Conservation (phyloP, 495 filamentous ascomycete genomes). For the Hypomontagnella monticulosa region DNA sequence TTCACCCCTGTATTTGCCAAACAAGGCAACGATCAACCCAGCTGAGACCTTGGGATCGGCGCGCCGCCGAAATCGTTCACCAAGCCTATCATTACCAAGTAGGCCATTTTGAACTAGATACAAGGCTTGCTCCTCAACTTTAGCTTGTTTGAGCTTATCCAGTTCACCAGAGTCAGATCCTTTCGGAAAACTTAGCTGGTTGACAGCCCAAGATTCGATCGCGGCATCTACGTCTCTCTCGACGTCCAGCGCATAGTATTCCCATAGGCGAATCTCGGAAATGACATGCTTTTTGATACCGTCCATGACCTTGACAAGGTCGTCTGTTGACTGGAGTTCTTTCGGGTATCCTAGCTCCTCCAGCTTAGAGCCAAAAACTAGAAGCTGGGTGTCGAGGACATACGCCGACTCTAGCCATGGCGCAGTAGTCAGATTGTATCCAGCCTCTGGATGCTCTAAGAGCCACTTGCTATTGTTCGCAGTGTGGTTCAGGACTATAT, state of each 20-base stretch:
- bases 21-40: constrained; percentile 71
- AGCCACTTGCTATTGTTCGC: constrained; percentile 96
- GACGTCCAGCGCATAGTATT: constrained; percentile 89
- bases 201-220: constrained; percentile 74
- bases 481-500: constrained; percentile 99
- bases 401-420: constrained; percentile 92
- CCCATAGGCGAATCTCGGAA: constrained; percentile 81
- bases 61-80: constrained; percentile 76
- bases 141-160: constrained; percentile 54
- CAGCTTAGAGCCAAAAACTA: constrained; percentile 79
- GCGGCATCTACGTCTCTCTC: constrained; percentile 74
- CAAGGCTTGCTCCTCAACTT: constrained; percentile 61
- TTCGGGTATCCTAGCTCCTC: constrained; percentile 75
- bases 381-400: constrained; percentile 83
- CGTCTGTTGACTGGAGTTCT: constrained; percentile 72
- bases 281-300: constrained; percentile 83
- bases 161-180: constrained; percentile 53
- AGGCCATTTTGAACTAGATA: constrained; percentile 67
- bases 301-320: constrained; percentile 86
- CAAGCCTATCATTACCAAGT: constrained; percentile 72
- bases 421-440: constrained; percentile 92
- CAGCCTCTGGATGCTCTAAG: constrained; percentile 91
- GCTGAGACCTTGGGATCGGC: constrained; percentile 75
- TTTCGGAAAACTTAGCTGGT: constrained; percentile 59
- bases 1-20: constrained; percentile 70